Evolutionary conservation across 257 asterid species (phyloP).

Genomic region (Jacaranda mimosifolia): DNA sequence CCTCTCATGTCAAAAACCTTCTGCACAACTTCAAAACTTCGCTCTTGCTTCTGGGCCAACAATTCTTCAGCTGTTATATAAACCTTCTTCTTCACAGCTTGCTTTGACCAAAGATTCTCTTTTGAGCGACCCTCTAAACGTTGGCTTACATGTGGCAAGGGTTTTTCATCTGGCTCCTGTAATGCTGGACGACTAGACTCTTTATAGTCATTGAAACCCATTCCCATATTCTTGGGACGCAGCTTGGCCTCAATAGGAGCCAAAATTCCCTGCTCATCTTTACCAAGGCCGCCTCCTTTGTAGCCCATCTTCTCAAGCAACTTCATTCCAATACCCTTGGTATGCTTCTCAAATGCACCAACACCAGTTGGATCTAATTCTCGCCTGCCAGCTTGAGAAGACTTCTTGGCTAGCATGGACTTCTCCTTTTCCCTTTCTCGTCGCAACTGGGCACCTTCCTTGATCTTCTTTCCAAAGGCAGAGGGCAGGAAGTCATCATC

Average conservation of each 20-base stretch:
- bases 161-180: conserved; percentile 56
- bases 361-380: conserved; percentile 59
- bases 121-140: conserved; percentile 51
- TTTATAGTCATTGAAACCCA: conserved; percentile 88
- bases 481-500: conserved; percentile 63
- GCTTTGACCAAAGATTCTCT: conserved; percentile 84
- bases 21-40: conserved; percentile 75
- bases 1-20: conserved; percentile 97
- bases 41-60: conserved; percentile 80
- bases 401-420: conserved; percentile 59
- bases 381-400: conserved; percentile 51
- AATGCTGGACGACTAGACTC: conserved; percentile 60
- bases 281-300: conserved; percentile 95
- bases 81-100: conserved; percentile 64
- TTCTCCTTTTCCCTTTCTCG: conserved; percentile 76
- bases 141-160: conserved; percentile 47
- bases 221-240: conserved; percentile 90
- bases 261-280: conserved; percentile 77
- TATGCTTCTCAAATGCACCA: conserved; percentile 76
- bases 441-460: conserved; percentile 74
- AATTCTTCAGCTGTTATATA: conserved; percentile 82
- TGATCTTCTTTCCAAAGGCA: conserved; percentile 75
- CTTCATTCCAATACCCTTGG: conserved; percentile 34
- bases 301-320: conserved; percentile 93
- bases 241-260: conserved; percentile 83